phyloP scores from a whole-genome alignment of 345 rosid species.

The Reutealis trisperma region DNA sequence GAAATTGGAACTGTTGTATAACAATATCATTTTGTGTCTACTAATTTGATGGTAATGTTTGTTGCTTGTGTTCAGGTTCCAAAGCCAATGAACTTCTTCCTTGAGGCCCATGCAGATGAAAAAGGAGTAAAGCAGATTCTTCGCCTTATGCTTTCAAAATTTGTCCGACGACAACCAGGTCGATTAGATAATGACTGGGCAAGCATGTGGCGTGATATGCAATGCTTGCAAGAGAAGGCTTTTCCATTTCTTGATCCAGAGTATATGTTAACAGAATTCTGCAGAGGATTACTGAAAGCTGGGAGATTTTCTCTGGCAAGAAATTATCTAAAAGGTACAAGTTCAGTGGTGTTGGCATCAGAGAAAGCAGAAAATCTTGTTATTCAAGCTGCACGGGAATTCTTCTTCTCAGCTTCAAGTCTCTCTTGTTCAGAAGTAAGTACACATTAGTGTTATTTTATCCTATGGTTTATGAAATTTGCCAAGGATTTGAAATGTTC shows the following conservation, averaged over 20 bases:
- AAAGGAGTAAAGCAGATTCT: slow-evolving; percentile 88
- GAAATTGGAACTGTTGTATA: not conserved
- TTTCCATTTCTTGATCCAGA: slow-evolving; percentile 88
- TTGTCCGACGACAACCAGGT: slow-evolving; percentile 76
- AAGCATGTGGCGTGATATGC: slow-evolving; percentile 96
- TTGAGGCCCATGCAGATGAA: slow-evolving; percentile 77
- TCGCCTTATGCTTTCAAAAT: slow-evolving; percentile 92
- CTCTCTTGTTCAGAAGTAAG: slow-evolving; percentile 87
- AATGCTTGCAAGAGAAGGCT: slow-evolving; percentile 75
- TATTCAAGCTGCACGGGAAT: slow-evolving; percentile 91
- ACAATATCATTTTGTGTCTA: not conserved
- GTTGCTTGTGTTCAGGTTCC: slow-evolving; percentile 64
- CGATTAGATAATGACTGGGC: slow-evolving; percentile 98
- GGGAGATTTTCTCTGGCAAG: slow-evolving; percentile 97
- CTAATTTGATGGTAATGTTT: slow-evolving; percentile 10
- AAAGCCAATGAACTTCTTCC: slow-evolving; percentile 72
- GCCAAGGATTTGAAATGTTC: not conserved
- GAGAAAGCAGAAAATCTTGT: slow-evolving; percentile 94
- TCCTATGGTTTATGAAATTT: slow-evolving; percentile 14
- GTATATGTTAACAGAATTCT: slow-evolving; percentile 84
- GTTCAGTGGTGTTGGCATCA: slow-evolving; percentile 70
- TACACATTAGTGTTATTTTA: slow-evolving; percentile 9
- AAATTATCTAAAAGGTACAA: slow-evolving; percentile 88
- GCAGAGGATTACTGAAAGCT: slow-evolving; percentile 94
- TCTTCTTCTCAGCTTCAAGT: slow-evolving; percentile 92